Conservation (phyloP, 257 asterid genomes). For the Nicotiana knightiana region DNA sequence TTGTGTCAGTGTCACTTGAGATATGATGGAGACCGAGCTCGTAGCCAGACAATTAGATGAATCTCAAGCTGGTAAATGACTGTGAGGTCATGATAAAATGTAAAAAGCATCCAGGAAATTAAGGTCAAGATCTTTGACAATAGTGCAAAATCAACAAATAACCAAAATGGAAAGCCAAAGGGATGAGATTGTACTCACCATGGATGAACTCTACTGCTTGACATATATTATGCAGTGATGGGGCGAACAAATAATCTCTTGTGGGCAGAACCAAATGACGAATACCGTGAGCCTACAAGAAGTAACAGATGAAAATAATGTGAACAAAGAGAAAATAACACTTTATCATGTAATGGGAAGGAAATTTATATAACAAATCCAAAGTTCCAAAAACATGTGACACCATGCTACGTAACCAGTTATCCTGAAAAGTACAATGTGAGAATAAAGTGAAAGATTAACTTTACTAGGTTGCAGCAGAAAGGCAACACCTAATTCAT, state of each 20-base stretch:
- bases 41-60: neutral
- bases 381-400: neutral
- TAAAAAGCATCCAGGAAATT: neutral
- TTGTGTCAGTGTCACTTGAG: neutral
- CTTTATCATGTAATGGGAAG: neutral
- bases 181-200: conserved; percentile 14
- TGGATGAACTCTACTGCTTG: conserved; percentile 43
- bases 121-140: neutral
- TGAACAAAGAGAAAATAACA: neutral
- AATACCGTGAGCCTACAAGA: conserved; percentile 36
- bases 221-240: conserved; percentile 32
- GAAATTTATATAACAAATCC: neutral
- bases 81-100: neutral
- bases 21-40: neutral
- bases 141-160: neutral
- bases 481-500: neutral
- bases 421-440: neutral
- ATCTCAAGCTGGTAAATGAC: neutral
- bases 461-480: neutral
- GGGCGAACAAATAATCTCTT: conserved; percentile 48
- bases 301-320: neutral
- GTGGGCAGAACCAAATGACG: conserved; percentile 43
- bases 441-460: neutral
- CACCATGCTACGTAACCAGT: neutral
- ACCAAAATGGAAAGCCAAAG: neutral